phyloP scores from a whole-genome alignment of 1,139 yeast species.

The Yamadazyma atmosphaerica region DNA sequence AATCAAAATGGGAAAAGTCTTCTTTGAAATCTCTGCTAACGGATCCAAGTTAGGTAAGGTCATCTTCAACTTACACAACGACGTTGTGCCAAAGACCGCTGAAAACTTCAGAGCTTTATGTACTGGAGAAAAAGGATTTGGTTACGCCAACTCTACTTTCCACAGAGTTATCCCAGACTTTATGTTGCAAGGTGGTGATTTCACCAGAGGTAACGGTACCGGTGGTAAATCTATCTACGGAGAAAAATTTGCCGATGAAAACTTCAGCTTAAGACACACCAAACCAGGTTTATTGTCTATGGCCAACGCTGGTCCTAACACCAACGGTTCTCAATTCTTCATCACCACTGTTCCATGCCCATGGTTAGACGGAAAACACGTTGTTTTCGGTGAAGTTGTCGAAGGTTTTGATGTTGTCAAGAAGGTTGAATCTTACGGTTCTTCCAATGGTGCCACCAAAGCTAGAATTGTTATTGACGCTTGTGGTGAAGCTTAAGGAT shows the following conservation, averaged over 20 bases:
- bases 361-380: slow-evolving; percentile 99
- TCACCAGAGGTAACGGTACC: slow-evolving; percentile 91
- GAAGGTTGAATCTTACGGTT: slow-evolving; percentile 86
- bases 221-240: slow-evolving; percentile 99
- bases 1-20: slow-evolving; percentile 52
- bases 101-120: slow-evolving; percentile 97
- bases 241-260: slow-evolving; percentile 92
- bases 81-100: slow-evolving; percentile 96
- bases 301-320: slow-evolving; percentile 99
- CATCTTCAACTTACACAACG: slow-evolving; percentile 71
- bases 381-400: slow-evolving; percentile 94
- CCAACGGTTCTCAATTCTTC: slow-evolving; percentile 99
- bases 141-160: slow-evolving; percentile 89
- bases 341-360: slow-evolving; percentile 94
- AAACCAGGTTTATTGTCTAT: slow-evolving; percentile 94
- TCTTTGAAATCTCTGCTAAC: slow-evolving; percentile 74
- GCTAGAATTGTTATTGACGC: slow-evolving; percentile 77
- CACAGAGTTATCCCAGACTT: slow-evolving; percentile 98
- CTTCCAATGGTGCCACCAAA: slow-evolving; percentile 79
- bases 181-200: slow-evolving; percentile 99
- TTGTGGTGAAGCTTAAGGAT: slow-evolving; percentile 73
- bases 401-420: slow-evolving; percentile 91
- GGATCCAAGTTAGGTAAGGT: slow-evolving; percentile 44
- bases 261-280: slow-evolving; percentile 82
- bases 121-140: slow-evolving; percentile 98